A percentile compares a stretch with the other conserved stretches of the same genome.
Conservation (phyloP, 2,329 filamentous ascomycete genomes). For the Fusarium sp. region DNA sequence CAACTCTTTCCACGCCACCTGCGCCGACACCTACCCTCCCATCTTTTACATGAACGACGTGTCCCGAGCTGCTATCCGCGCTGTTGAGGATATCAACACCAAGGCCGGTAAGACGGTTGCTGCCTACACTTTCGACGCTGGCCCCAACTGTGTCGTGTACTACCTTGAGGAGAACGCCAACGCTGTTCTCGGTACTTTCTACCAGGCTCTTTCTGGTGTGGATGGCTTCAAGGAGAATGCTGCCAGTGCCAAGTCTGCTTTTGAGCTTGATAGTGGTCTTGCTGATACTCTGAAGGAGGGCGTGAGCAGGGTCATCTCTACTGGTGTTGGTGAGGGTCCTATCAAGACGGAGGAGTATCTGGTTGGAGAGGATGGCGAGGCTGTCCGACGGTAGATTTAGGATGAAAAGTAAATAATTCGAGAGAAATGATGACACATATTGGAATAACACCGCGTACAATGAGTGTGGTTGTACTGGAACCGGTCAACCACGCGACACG, state of each 20-base stretch:
- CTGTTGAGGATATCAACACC: conserved; percentile 90
- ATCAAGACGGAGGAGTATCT: conserved; percentile 82
- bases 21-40: conserved; percentile 93
- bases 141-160: conserved; percentile 97
- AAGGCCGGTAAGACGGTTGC: conserved; percentile 83
- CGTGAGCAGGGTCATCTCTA: conserved; percentile 90
- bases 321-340: conserved; percentile 90
- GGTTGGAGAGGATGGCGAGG: conserved; percentile 74
- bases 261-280: conserved; percentile 75
- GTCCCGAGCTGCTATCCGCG: conserved; percentile 85
- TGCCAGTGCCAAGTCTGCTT: conserved; percentile 63
- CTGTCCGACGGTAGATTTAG: conserved; percentile 49
- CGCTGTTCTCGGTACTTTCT: conserved; percentile 82
- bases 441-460: neutral
- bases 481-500: neutral
- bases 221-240: conserved; percentile 77
- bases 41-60: conserved; percentile 99
- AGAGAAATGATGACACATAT: neutral
- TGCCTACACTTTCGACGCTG: conserved; percentile 97
- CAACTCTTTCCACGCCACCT: conserved; percentile 96
- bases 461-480: neutral
- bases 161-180: conserved; percentile 84
- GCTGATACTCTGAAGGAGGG: conserved; percentile 78
- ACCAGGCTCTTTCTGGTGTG: conserved; percentile 71
- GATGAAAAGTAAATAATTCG: conserved; percentile 2